These are phyloP conservation scores for Curvularia spicifera DNA, from an alignment of 2,329 filamentous ascomycete species.

Conservation along the genomic window DNA sequence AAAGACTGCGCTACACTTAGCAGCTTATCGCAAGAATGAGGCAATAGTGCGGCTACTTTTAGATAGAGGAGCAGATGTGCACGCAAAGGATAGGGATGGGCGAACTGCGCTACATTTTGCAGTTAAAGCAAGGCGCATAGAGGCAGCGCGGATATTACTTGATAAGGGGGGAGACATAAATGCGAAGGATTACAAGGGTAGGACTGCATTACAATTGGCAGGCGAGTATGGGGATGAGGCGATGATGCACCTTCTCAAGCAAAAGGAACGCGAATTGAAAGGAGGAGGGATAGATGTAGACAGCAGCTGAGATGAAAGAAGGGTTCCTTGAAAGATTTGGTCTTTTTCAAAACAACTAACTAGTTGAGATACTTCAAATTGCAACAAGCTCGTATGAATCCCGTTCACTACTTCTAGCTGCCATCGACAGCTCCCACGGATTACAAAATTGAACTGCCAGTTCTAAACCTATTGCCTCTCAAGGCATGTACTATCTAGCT, in stretches of 20 bases:
- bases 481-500: no score
- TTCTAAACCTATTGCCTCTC: no score
- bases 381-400: not conserved
- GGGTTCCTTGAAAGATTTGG: not conserved
- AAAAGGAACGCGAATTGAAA: not conserved
- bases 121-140: not conserved
- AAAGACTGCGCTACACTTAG: not conserved
- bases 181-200: no score
- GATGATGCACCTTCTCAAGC: not conserved
- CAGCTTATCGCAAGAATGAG: not conserved
- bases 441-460: no score
- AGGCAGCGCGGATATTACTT: not conserved
- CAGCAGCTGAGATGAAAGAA: not conserved
- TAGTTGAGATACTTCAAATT: not conserved
- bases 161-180: not conserved
- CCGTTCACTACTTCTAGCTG: no score
- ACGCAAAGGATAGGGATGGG: not conserved
- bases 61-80: not conserved
- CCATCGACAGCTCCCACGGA: no score
- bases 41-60: not conserved
- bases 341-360: not conserved
- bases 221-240: no score
- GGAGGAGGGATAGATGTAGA: not conserved
- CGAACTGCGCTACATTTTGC: not conserved
- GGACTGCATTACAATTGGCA: not conserved